Percentiles rank a stretch among this genome's conserved stretches.
Evolutionary conservation across 352 stramenopile species (phyloP).

Genomic region (Thalassiosira exigua): DNA sequence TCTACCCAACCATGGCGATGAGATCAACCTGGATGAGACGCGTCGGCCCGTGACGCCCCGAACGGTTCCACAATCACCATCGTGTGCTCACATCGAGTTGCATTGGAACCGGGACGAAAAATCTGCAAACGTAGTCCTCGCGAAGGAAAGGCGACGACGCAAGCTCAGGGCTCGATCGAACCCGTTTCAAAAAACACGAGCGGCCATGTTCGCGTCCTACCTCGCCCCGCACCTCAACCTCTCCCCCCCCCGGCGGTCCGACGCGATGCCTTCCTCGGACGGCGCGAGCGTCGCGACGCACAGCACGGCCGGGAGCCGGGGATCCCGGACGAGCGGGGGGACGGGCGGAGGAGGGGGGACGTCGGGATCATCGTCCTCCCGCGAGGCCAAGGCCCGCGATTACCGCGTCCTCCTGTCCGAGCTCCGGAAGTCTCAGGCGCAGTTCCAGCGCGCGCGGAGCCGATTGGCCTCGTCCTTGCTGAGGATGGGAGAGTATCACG

Average conservation of each 20-base stretch:
- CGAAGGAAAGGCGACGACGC: no score
- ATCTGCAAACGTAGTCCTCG: no score
- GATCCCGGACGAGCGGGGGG: no score
- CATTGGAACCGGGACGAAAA: no score
- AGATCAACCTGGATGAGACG: no score
- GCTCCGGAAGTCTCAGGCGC: conserved; percentile 53
- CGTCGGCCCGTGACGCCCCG: no score
- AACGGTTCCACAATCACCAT: no score
- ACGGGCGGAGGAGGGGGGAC: no score
- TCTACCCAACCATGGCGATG: no score
- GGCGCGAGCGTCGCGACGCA: conserved; percentile 38
- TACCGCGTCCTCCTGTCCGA: conserved; percentile 66
- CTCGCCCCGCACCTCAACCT: conserved; percentile 24
- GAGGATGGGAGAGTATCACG: conserved; percentile 77
- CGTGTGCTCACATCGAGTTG: no score
- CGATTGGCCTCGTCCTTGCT: conserved; percentile 65
- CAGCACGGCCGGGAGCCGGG: conserved; percentile 33
- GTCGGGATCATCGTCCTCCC: conserved; percentile 22
- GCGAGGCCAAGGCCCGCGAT: conserved; percentile 50
- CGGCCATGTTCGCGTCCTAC: conserved; percentile 53
- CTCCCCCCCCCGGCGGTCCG: conserved; percentile 14
- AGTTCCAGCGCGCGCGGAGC: conserved; percentile 51
- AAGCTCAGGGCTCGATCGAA: no score
- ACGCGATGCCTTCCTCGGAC: conserved; percentile 4
- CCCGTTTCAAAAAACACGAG: no score